Evolutionary conservation across 768 basidiomycete genomes (phyloP).

Genomic region (Kwoniella sp.): DNA sequence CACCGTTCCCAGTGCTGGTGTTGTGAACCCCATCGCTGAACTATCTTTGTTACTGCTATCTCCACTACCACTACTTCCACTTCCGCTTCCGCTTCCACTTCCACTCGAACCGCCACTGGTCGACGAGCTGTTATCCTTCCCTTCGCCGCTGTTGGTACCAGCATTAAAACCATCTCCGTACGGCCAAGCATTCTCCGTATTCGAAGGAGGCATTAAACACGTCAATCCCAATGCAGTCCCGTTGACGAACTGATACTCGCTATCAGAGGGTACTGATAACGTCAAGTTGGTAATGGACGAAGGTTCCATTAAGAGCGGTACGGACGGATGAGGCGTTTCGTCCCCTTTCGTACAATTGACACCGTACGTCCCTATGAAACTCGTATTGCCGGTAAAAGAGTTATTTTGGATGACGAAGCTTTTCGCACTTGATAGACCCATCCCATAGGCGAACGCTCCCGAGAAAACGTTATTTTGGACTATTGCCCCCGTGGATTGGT

Average conservation of each 20-base stretch:
- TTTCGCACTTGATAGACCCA: constrained; percentile 36
- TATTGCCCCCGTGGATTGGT: constrained; percentile 34
- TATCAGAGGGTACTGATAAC: constrained; percentile 23
- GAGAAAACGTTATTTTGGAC: constrained; percentile 42
- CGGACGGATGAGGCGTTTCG: constrained; percentile 37
- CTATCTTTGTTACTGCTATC: neutral
- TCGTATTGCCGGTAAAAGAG: constrained; percentile 39
- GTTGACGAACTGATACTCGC: constrained; percentile 25
- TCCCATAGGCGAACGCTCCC: constrained; percentile 49
- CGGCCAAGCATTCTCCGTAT: constrained; percentile 31
- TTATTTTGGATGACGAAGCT: constrained; percentile 42
- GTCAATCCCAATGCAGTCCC: constrained; percentile 43
- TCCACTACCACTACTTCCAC: no score
- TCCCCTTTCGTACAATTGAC: constrained; percentile 39
- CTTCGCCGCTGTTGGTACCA: neutral
- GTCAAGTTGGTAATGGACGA: constrained; percentile 32
- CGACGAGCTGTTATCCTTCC: neutral
- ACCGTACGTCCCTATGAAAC: constrained; percentile 40
- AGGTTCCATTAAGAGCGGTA: constrained; percentile 30
- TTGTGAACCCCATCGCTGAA: neutral
- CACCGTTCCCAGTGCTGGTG: neutral
- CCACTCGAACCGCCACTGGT: neutral
- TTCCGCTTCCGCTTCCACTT: neutral
- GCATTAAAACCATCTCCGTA: constrained; percentile 34
- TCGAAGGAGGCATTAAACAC: constrained; percentile 35